phyloP scores from a whole-genome alignment of 176 grass and related monocot genomes.

The Eremochloa ophiuroides region DNA sequence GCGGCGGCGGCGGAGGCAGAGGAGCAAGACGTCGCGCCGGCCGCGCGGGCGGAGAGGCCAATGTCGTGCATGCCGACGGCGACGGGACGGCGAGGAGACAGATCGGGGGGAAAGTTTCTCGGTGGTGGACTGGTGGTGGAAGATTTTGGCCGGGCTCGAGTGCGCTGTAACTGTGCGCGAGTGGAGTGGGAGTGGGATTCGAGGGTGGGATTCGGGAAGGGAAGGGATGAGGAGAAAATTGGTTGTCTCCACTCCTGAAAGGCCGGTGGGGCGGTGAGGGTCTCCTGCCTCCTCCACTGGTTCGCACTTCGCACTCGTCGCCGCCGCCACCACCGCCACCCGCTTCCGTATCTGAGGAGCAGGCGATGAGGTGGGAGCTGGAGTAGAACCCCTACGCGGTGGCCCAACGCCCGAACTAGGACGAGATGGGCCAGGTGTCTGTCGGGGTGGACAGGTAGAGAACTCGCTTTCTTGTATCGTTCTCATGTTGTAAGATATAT shows the following conservation, averaged over 20 bases:
- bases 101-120: background rate
- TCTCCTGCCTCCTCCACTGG: background rate
- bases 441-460: too few relatives aligned
- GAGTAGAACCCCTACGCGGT: background rate
- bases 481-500: too few relatives aligned
- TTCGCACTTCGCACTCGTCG: background rate
- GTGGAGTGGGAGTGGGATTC: background rate
- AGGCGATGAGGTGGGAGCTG: too few relatives aligned
- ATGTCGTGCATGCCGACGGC: constrained; percentile 26
- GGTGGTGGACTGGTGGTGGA: background rate
- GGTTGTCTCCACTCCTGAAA: background rate
- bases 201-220: too few relatives aligned
- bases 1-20: constrained; percentile 8
- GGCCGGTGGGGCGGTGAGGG: background rate
- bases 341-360: background rate
- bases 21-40: constrained; percentile 11
- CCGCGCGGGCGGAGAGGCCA: constrained; percentile 40
- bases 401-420: too few relatives aligned
- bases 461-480: too few relatives aligned
- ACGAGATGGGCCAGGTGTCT: too few relatives aligned
- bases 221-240: background rate
- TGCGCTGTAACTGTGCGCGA: background rate
- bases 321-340: too few relatives aligned
- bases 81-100: background rate
- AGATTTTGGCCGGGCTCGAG: background rate